Conservation (phyloP, 345 rosid species). For the Eucalyptus cloeziana region DNA sequence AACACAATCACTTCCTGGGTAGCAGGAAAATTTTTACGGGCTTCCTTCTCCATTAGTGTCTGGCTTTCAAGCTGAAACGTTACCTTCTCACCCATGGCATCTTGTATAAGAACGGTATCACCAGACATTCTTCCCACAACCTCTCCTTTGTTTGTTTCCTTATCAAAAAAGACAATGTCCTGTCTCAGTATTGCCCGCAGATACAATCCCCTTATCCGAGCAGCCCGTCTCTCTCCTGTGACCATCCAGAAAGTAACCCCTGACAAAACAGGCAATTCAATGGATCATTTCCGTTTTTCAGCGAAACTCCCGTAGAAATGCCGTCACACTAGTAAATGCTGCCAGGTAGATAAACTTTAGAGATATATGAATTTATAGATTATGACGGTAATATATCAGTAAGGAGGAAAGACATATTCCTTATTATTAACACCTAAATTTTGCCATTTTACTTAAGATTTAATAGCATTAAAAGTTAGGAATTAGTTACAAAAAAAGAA, state of each 20-base stretch:
- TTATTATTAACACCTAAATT: no score
- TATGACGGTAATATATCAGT: not conserved
- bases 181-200: conserved; percentile 70
- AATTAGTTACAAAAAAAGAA: no score
- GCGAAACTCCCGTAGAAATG: conserved; percentile 24
- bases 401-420: no score
- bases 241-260: conserved; percentile 89
- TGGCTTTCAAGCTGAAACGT: not conserved
- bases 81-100: conserved; percentile 97
- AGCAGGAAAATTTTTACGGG: not conserved
- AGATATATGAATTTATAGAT: conserved; percentile 29
- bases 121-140: conserved; percentile 94
- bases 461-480: no score
- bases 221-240: conserved; percentile 82
- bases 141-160: conserved; percentile 81
- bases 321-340: conserved; percentile 38
- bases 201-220: conserved; percentile 59
- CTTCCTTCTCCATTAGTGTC: not conserved
- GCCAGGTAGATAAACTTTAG: conserved; percentile 72
- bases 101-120: conserved; percentile 86
- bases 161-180: conserved; percentile 69
- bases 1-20: not conserved
- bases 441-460: no score
- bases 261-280: not conserved
- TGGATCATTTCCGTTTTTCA: not conserved